phyloP scores from a whole-genome alignment of 441 rosid genomes.

The Jatropha podagrica region DNA sequence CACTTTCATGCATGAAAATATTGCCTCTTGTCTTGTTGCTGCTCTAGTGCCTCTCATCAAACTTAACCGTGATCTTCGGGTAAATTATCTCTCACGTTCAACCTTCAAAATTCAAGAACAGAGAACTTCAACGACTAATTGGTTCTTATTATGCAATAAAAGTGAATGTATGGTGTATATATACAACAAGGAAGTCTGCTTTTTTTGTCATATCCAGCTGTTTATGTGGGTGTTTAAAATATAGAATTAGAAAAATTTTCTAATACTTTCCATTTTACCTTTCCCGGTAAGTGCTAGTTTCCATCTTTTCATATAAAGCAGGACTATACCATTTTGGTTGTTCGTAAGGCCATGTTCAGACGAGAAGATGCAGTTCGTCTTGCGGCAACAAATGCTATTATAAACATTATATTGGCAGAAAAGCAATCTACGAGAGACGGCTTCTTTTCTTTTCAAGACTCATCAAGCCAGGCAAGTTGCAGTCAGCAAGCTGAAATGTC shows the following conservation, averaged over 20 bases:
- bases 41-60: conserved; percentile 66
- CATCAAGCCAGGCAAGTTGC: conserved; percentile 85
- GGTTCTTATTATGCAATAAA: neutral
- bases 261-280: neutral
- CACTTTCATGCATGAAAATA: conserved; percentile 62
- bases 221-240: neutral
- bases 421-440: conserved; percentile 52
- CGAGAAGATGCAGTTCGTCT: conserved; percentile 67
- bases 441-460: conserved; percentile 59
- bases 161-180: neutral
- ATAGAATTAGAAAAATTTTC: neutral
- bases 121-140: neutral
- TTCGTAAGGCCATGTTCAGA: conserved; percentile 84
- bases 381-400: conserved; percentile 61
- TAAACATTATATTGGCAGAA: conserved; percentile 64
- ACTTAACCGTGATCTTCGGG: conserved; percentile 66
- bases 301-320: conserved; percentile 27
- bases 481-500: conserved; percentile 71
- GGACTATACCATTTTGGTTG: conserved; percentile 71
- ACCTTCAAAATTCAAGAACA: neutral
- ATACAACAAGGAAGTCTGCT: neutral
- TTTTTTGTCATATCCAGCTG: conserved; percentile 3
- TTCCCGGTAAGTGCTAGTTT: neutral
- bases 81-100: conserved; percentile 25
- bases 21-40: conserved; percentile 59